A percentile compares a stretch with the other conserved stretches of the same genome.
Evolutionary conservation across 805 yeast species (phyloP).

Genomic region (Suhomyces pyralidae): DNA sequence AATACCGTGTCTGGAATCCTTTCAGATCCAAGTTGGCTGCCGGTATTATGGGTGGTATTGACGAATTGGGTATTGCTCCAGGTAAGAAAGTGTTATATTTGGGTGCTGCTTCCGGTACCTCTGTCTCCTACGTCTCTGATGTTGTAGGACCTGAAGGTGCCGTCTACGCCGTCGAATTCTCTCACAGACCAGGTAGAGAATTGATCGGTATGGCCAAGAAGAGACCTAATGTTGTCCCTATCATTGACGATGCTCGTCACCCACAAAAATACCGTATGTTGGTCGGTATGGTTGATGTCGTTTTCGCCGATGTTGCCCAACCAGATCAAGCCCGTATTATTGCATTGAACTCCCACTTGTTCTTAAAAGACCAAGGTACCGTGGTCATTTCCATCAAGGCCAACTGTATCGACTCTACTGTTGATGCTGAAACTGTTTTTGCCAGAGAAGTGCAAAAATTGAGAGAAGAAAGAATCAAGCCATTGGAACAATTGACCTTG

Average conservation of each 20-base stretch:
- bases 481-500: conserved; percentile 95
- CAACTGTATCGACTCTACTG: conserved; percentile 99
- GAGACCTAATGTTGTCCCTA: conserved; percentile 98
- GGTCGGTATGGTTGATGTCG: conserved; percentile 97
- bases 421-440: conserved; percentile 98
- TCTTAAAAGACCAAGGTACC: conserved; percentile 97
- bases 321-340: conserved; percentile 99
- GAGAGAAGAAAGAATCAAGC: conserved; percentile 98
- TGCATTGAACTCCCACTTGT: conserved; percentile 96
- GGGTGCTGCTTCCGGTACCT: conserved; percentile 99
- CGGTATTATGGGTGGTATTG: conserved; percentile 99
- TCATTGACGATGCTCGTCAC: conserved; percentile 99
- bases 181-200: conserved; percentile 99
- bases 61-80: conserved; percentile 94
- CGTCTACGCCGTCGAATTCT: conserved; percentile 98
- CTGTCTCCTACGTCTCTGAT: conserved; percentile 97
- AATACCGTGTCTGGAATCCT: conserved; percentile 99
- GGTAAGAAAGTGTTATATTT: conserved; percentile 96
- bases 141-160: conserved; percentile 99
- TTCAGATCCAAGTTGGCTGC: conserved; percentile 99
- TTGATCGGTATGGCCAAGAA: conserved; percentile 99
- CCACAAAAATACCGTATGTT: conserved; percentile 99
- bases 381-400: conserved; percentile 99
- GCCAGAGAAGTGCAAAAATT: conserved; percentile 99
- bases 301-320: conserved; percentile 99